Conservation (phyloP, 306 rosid species). For the Quercus wislizeni region DNA sequence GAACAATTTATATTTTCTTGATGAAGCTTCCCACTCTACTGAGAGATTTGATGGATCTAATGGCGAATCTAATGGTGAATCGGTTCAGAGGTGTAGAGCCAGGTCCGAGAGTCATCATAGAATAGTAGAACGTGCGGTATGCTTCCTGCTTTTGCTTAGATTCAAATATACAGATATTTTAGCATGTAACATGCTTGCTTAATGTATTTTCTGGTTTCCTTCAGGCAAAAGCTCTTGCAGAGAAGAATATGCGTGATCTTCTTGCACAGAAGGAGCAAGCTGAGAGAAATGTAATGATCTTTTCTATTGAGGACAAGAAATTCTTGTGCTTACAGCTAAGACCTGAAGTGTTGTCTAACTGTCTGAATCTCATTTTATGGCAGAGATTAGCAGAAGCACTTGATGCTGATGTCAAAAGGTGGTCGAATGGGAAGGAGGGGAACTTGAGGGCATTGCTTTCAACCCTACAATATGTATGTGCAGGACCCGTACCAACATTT, state of each 20-base stretch:
- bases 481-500: constrained; percentile 15
- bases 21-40: constrained; percentile 39
- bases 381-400: constrained; percentile 89
- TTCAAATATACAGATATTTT: constrained; percentile 9
- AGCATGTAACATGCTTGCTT: constrained; percentile 22
- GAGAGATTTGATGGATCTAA: constrained; percentile 49
- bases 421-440: constrained; percentile 95
- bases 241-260: constrained; percentile 80
- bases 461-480: constrained; percentile 87
- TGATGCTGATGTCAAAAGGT: constrained; percentile 86
- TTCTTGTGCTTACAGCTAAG: background rate
- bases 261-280: constrained; percentile 85
- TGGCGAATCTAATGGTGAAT: constrained; percentile 58
- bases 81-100: constrained; percentile 80
- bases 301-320: background rate
- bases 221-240: constrained; percentile 93
- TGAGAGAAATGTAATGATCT: constrained; percentile 71
- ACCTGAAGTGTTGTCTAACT: constrained; percentile 20
- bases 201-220: constrained; percentile 23
- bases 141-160: constrained; percentile 28
- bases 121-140: constrained; percentile 87
- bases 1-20: constrained; percentile 15
- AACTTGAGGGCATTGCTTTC: constrained; percentile 93
- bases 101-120: constrained; percentile 76
- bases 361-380: constrained; percentile 28